Conservation (phyloP, 1,284 basidiomycete species). For the Rhodotorula mucilaginosa region DNA sequence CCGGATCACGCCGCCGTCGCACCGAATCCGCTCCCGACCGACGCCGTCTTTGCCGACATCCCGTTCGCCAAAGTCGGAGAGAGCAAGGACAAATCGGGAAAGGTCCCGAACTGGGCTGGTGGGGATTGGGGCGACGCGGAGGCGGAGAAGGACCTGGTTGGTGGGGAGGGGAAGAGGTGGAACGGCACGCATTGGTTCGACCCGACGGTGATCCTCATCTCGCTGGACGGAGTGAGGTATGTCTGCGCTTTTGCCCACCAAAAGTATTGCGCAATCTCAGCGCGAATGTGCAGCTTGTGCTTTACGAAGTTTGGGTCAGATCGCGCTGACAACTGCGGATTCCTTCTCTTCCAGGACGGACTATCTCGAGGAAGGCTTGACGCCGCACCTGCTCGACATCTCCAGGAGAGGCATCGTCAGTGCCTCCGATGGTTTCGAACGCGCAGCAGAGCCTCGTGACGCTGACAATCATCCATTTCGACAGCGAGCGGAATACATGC, state of each 20-base stretch:
- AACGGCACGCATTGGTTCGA: slow-evolving; percentile 40
- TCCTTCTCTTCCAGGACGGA: slow-evolving; percentile 59
- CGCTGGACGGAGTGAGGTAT: slow-evolving; percentile 70
- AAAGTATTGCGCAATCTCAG: too few relatives aligned
- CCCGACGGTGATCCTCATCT: slow-evolving; percentile 74
- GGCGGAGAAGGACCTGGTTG: slow-evolving; percentile 1
- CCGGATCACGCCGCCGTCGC: not conserved
- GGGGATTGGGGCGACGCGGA: slow-evolving; percentile 28
- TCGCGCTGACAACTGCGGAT: not conserved
- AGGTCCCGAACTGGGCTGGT: slow-evolving; percentile 32
- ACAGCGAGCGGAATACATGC: slow-evolving; percentile 71
- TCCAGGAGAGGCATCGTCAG: slow-evolving; percentile 66
- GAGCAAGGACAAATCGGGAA: slow-evolving; percentile 7
- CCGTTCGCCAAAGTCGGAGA: slow-evolving; percentile 36
- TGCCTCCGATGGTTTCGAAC: not conserved
- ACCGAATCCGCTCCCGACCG: slow-evolving; percentile 20
- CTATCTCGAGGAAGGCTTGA: slow-evolving; percentile 75
- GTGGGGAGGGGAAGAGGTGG: slow-evolving; percentile 17
- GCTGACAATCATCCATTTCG: not conserved
- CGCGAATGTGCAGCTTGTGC: not conserved
- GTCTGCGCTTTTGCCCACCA: not conserved
- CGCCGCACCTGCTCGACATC: slow-evolving; percentile 73
- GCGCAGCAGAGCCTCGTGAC: not conserved
- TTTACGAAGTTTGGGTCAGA: too few relatives aligned
- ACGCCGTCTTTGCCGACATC: slow-evolving; percentile 29